Base-by-base conservation (phyloP, 768 basidiomycete genomes). In the Suillus alpinus region DNA sequence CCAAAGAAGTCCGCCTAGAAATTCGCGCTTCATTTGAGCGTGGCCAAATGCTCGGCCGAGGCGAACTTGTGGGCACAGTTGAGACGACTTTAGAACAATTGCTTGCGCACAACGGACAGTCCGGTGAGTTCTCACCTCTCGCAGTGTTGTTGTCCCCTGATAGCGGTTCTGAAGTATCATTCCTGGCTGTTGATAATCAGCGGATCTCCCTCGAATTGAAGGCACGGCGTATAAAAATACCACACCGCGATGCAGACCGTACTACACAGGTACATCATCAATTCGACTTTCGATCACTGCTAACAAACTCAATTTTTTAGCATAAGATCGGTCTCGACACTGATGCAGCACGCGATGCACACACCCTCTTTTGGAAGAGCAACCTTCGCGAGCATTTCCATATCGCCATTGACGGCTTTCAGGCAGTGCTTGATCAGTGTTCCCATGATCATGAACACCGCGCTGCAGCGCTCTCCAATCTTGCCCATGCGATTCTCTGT, bases 391-490 rank as follows among this genome's bases (percentile, higher is more conserved):
- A 39, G 3, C 14, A 57, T 14, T 13, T 56, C 10, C 51, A 59
- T 31, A 16, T 9, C 3, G 58, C 36, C 32, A 16, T 59, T 29
- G 6, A 10, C 12, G 14, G 20, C 14, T 55, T 55, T 39, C 34
- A 56, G 40, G 3, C n/a, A 37, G 50, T 59, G n/a, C 34, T 59
- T 41, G 26, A 56, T 9, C 26, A 34, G 18, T 59, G 26, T 32
- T 37, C 36, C 12, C 1, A 10, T 16, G 26, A 8, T 8, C 51
- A 56, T 39, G 20, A 16, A 4, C n/a, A 40, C 18, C 52, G 51
- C 5, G 49, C 36, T 6, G 51, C 51, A 40, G 58, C 37, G n/a
- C 23, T 59, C 26, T 59, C 58, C 4, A 59, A 59, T 10, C 50
- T 55, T 10, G 58, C 36, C 5, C 53, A 55, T 12, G 20, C 20